Evolutionary conservation across 75 land plant species (phyloP), one percentile per base, ranked within the genome.

Genomic region (Picea glauca): DNA sequence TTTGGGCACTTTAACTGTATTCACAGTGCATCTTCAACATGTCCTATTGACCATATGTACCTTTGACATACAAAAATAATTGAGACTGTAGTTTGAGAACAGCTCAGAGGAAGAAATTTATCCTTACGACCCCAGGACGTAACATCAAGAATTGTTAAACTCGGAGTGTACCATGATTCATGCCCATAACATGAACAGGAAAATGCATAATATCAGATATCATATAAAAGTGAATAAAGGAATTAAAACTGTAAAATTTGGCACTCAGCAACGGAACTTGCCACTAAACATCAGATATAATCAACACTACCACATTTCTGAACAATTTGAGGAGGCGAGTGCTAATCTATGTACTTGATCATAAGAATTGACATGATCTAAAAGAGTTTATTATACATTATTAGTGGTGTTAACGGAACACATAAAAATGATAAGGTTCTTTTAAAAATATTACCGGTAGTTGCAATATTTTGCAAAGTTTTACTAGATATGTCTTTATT

Each of bases 401-500:
- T 18, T 9, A 15, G 23, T 38, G 23, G 21, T 38, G 50, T 33
- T 68, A 8, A 70, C 8, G 12, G 43, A 70, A 43, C 3, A 17
- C n/a, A 11, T 1, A 43, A 70, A 70, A 13, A 70, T 43, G 26
- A 20, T 12, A n/a, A 70, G 7, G 35, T 18, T 38, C 26, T 43
- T 43, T 20, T 2, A 26, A 40, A 43, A 17, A 8, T 50, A 50
- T 50, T 70, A 91, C 93, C 30, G 81, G 57, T 58, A 91, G 83
- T 58, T 75, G 58, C 30, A 86, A 40, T 32, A 84, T 59, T 50
- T 83, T 75, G 78, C 85, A 88, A 0, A 91, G 85, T 78, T 77
- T 78, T 72, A 57, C 38, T 58, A 91, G 62, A 72, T 86, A 79
- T 62, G 93, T 84, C 80, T 83, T 89, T 73, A 91, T 65, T 68